Evolutionary conservation across 768 basidiomycete genomes (phyloP), one percentile per base, ranked within the genome.

Genomic region (Boletus tomentosulus): DNA sequence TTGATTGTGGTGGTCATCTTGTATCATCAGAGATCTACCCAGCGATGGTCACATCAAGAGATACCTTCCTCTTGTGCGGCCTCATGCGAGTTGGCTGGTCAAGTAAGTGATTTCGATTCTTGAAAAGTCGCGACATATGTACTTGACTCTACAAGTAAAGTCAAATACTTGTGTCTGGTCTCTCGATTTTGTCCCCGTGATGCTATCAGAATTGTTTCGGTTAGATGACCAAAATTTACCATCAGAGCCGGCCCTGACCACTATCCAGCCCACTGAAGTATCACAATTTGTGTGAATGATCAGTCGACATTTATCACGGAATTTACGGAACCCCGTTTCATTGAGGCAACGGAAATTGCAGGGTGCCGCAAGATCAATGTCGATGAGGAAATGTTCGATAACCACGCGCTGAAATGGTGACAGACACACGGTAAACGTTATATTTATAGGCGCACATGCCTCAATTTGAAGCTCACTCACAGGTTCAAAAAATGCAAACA

Each of bases 401-500:
- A 16, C 15, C 15, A 15, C 44, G 49, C 33, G 28, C 51, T 59
- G 31, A 50, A 59, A 56, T 30, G 30, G 30, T 30, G 53, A 59
- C 48, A 33, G 31, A 33, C 31, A 12, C 31, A 12, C 7, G 50
- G 46, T 46, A 50, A 39, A 47, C 48, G 22, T 33, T 3, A 24
- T 30, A 46, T 37, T 33, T 47, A 48, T 44, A 11, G 19, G 38
- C 1, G 10, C 19, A 41, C 31, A 33, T 12, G 12, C 31, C 50
- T 49, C 41, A 3, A 11, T 48, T 33, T 50, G 46, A 44, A 44
- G 43, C 51, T 55, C 38, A 59, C 61, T 53, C 48, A 56, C 30
- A 9, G 15, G 22, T 51, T 45, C 47, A 45, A 13, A 12, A 24
- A 37, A 42, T 33, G 24, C 24, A 24, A n/a, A 35, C 16, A 8